phyloP scores from a whole-genome alignment of 2,329 filamentous ascomycete genomes.

The Trichoderma atrobrunneum region DNA sequence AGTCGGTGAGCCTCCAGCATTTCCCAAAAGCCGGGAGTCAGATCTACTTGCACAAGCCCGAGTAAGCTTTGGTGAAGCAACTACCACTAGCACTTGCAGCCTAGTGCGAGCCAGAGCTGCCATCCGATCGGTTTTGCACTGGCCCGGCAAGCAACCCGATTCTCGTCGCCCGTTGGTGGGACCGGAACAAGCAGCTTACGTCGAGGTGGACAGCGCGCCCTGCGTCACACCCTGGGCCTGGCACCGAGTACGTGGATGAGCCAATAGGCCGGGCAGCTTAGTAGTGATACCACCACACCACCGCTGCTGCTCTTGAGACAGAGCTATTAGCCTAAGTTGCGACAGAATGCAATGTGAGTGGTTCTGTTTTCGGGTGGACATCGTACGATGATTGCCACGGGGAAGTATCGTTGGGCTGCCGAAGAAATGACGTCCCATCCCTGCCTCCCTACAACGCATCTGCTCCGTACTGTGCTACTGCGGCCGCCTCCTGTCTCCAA shows the following conservation, averaged over 20 bases:
- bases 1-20: background rate
- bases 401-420: background rate
- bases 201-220: background rate
- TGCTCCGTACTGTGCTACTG: background rate
- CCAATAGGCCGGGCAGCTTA: background rate
- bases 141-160: constrained; percentile 4
- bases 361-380: background rate
- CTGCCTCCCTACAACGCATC: background rate
- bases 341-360: background rate
- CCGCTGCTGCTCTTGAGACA: background rate
- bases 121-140: background rate
- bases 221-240: background rate
- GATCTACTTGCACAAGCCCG: background rate
- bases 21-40: background rate
- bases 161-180: background rate
- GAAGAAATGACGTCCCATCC: background rate
- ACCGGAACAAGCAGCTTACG: background rate
- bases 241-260: constrained; percentile 2
- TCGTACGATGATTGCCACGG: constrained; percentile 4
- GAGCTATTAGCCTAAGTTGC: constrained; percentile 6
- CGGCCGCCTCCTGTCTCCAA: background rate
- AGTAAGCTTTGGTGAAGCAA: background rate
- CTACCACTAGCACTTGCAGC: background rate
- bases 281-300: constrained; percentile 2
- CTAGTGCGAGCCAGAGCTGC: background rate